Evolutionary conservation across 192 early-diverging fungal species (phyloP).

Genomic region (Coemansia sp.): DNA sequence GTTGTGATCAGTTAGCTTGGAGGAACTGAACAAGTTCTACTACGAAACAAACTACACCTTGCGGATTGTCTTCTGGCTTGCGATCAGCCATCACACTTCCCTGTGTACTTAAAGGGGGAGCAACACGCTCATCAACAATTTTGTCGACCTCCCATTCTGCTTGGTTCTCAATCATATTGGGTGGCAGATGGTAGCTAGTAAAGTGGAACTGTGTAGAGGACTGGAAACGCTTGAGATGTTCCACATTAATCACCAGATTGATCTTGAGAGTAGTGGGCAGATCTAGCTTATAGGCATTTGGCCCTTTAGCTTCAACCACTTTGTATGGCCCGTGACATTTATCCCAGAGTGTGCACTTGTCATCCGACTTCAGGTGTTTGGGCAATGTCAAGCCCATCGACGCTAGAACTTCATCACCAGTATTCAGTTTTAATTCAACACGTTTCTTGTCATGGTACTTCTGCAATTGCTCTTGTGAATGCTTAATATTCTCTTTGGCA

Average conservation of each 20-base stretch:
- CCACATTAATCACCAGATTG: slow-evolving; percentile 3
- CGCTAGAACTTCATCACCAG: too few species aligned
- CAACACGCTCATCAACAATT: neutral
- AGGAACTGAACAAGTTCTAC: too few species aligned
- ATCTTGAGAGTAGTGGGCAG: neutral
- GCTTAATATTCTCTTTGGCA: neutral
- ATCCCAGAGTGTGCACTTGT: neutral
- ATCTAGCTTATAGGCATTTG: too few species aligned
- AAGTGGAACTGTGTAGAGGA: neutral
- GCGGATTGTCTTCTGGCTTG: too few species aligned
- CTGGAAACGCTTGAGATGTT: neutral
- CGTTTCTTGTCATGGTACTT: slow-evolving; percentile 4
- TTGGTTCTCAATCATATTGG: neutral
- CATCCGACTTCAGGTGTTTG: neutral
- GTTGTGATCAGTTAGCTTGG: too few species aligned
- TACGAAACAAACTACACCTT: too few species aligned
- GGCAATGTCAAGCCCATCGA: neutral
- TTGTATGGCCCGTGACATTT: too few species aligned
- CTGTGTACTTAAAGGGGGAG: too few species aligned
- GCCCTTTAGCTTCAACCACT: too few species aligned
- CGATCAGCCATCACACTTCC: too few species aligned
- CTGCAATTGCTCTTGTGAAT: neutral
- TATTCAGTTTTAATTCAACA: neutral
- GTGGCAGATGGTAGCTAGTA: neutral
- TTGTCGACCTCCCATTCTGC: slow-evolving; percentile 1